Conservation (phyloP, 1,284 basidiomycete genomes). For the Porogramme epimiltina region DNA sequence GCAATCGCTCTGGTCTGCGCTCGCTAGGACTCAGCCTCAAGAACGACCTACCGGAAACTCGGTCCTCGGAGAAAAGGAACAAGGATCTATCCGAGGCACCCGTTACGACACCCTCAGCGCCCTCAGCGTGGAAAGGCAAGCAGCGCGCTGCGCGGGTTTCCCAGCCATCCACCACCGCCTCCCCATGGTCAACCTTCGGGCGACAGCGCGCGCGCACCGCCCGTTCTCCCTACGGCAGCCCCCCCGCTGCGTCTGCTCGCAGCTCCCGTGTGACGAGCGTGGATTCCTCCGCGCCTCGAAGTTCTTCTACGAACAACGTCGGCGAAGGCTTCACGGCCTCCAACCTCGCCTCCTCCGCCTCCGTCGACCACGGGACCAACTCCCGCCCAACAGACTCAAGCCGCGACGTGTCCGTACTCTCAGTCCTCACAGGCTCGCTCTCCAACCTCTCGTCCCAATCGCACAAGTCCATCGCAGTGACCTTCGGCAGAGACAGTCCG, state of each 20-base stretch:
- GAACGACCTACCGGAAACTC: neutral
- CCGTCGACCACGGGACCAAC: constrained; percentile 12
- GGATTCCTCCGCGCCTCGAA: constrained; percentile 21
- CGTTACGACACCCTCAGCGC: neutral
- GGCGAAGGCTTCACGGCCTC: constrained; percentile 7
- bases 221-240: constrained; percentile 8
- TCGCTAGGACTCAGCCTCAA: constrained; percentile 2
- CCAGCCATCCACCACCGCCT: constrained; percentile 28
- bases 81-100: neutral
- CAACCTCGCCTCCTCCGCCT: constrained; percentile 14
- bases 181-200: constrained; percentile 49
- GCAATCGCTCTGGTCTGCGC: constrained; percentile 18
- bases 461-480: constrained; percentile 26
- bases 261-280: constrained; percentile 23
- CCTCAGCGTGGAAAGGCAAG: constrained; percentile 15
- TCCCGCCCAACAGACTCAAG: constrained; percentile 8
- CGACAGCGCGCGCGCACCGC: constrained; percentile 25
- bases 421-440: constrained; percentile 17
- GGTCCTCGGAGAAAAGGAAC: constrained; percentile 15
- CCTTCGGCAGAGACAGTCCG: constrained; percentile 10
- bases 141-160: constrained; percentile 28
- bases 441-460: constrained; percentile 29
- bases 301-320: constrained; percentile 18
- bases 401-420: constrained; percentile 6
- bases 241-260: constrained; percentile 17